Conservation (phyloP, 306 rosid genomes). For the Casuarina glauca region DNA sequence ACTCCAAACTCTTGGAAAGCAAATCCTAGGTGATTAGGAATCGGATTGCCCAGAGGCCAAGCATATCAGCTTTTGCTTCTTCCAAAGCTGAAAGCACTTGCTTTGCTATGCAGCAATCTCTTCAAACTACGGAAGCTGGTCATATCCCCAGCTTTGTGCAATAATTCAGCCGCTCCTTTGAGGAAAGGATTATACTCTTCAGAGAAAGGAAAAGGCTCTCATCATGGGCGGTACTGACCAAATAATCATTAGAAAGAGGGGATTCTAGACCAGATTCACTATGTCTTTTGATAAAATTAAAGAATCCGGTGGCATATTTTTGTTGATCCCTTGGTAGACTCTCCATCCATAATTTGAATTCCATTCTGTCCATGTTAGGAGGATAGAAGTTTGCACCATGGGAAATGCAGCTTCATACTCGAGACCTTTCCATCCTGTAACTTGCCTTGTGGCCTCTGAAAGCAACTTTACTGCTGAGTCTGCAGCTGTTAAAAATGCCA, state of each 20-base stretch:
- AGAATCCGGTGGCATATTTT: slow-evolving; percentile 67
- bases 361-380: slow-evolving; percentile 91
- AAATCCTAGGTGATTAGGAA: slow-evolving; percentile 71
- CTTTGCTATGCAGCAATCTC: slow-evolving; percentile 87
- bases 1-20: slow-evolving; percentile 69
- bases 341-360: slow-evolving; percentile 77
- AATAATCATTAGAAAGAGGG: slow-evolving; percentile 26
- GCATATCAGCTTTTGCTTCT: slow-evolving; percentile 98
- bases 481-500: slow-evolving; percentile 83
- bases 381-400: slow-evolving; percentile 89
- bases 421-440: slow-evolving; percentile 78
- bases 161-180: slow-evolving; percentile 66
- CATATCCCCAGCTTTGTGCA: slow-evolving; percentile 78
- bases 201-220: slow-evolving; percentile 65
- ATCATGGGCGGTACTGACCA: slow-evolving; percentile 41
- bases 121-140: slow-evolving; percentile 72
- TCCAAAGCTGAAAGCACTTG: slow-evolving; percentile 87
- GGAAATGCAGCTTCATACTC: slow-evolving; percentile 89
- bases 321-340: slow-evolving; percentile 63
- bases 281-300: slow-evolving; percentile 71
- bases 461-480: slow-evolving; percentile 79
- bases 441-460: slow-evolving; percentile 62
- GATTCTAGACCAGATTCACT: slow-evolving; percentile 62
- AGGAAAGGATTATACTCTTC: slow-evolving; percentile 75
- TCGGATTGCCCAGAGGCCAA: slow-evolving; percentile 91